Conservation (phyloP, 1,284 basidiomycete genomes). For the Cystobasidium pallidum region DNA sequence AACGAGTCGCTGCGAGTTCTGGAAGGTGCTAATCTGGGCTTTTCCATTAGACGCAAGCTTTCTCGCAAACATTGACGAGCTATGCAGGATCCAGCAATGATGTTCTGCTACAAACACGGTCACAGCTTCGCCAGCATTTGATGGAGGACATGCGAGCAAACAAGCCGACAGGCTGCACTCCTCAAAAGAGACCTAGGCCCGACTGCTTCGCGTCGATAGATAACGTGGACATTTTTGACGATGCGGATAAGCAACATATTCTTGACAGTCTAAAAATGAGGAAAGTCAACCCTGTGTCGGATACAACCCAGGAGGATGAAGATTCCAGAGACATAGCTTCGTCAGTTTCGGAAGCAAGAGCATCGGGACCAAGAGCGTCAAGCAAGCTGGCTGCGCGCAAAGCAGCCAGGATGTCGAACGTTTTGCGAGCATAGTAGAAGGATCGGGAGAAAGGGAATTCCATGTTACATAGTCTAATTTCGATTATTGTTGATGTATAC, state of each 20-base stretch:
- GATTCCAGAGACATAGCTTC: conserved; percentile 18
- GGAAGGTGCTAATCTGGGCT: background rate
- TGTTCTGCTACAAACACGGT: conserved; percentile 51
- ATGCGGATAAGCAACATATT: conserved; percentile 40
- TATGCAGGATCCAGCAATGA: conserved; percentile 45
- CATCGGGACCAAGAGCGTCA: conserved; percentile 19
- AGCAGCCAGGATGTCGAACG: conserved; percentile 30
- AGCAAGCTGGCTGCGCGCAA: conserved; percentile 34
- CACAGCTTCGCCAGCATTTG: conserved; percentile 53
- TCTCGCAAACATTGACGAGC: conserved; percentile 44
- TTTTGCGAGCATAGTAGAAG: conserved; percentile 5
- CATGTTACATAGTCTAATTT: conserved; percentile 12
- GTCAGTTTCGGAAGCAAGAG: background rate
- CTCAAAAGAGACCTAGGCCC: conserved; percentile 56
- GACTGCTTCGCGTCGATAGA: conserved; percentile 42
- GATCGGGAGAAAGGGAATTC: background rate
- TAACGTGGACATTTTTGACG: conserved; percentile 41
- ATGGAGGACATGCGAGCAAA: conserved; percentile 56
- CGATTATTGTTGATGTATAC: background rate
- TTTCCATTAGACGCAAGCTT: conserved; percentile 3
- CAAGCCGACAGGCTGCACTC: conserved; percentile 59
- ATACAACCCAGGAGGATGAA: conserved; percentile 2
- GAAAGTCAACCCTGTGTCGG: conserved; percentile 17
- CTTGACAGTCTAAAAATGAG: conserved; percentile 44
- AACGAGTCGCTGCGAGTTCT: background rate